A percentile compares a stretch with the other conserved stretches of the same genome.
Conservation (phyloP, 805 yeast genomes). For the Candida pseudoglaebosa region DNA sequence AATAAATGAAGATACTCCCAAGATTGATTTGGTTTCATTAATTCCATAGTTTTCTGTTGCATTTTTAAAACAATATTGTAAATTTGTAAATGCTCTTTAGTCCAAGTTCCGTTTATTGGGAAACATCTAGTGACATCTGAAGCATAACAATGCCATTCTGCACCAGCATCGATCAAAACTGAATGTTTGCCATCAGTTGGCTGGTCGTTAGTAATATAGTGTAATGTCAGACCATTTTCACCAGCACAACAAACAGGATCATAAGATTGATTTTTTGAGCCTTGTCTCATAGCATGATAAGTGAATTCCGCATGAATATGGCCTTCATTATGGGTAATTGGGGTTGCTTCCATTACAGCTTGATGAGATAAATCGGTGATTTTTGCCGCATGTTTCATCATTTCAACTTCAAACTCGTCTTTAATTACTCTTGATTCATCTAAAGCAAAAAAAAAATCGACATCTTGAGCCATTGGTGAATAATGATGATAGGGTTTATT, state of each 20-base stretch:
- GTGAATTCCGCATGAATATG: constrained; percentile 95
- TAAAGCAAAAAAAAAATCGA: constrained; percentile 58
- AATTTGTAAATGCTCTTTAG: constrained; percentile 78
- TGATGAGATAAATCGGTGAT: constrained; percentile 85
- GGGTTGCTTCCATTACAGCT: constrained; percentile 90
- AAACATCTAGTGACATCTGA: constrained; percentile 93
- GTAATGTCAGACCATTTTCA: constrained; percentile 84
- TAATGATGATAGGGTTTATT: constrained; percentile 24
- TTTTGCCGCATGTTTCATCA: constrained; percentile 75
- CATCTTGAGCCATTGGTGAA: constrained; percentile 36
- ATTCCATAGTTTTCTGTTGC: constrained; percentile 70
- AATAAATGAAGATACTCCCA: constrained; percentile 86
- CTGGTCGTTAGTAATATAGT: constrained; percentile 77
- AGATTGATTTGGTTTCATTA: constrained; percentile 71
- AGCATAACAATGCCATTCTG: constrained; percentile 93
- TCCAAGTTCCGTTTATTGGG: constrained; percentile 89
- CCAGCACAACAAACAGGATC: constrained; percentile 97
- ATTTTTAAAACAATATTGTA: constrained; percentile 77
- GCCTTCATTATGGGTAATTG: constrained; percentile 81
- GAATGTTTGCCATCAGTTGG: constrained; percentile 52
- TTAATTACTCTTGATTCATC: constrained; percentile 86
- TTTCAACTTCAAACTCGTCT: constrained; percentile 73
- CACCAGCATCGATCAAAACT: constrained; percentile 91
- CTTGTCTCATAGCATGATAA: constrained; percentile 91
- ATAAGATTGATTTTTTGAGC: constrained; percentile 82